Evolutionary conservation across 768 basidiomycete genomes (phyloP).

Genomic region (Suillus lakei): DNA sequence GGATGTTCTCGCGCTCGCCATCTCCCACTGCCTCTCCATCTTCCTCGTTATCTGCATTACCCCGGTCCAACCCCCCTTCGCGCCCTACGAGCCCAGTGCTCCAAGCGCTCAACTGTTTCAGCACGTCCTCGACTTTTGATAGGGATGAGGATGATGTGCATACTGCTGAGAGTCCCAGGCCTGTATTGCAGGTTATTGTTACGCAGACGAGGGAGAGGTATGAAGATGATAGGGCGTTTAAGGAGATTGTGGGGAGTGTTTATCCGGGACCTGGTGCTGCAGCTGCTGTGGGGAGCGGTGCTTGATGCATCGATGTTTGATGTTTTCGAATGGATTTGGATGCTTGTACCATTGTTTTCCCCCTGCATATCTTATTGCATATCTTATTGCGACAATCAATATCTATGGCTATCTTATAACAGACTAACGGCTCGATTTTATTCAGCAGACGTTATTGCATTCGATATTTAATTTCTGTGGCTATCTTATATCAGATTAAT

Average conservation of each 20-base stretch:
- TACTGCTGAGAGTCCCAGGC: slow-evolving; percentile 8
- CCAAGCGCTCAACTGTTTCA: slow-evolving; percentile 41
- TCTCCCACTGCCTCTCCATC: slow-evolving; percentile 36
- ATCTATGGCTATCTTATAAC: neutral
- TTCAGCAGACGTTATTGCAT: neutral
- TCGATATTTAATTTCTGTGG: neutral
- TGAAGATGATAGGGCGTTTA: slow-evolving; percentile 38
- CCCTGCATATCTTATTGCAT: slow-evolving; percentile 4
- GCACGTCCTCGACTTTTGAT: slow-evolving; percentile 35
- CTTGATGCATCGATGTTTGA: neutral
- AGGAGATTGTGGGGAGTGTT: slow-evolving; percentile 34
- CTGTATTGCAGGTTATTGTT: slow-evolving; percentile 37
- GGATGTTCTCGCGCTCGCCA: slow-evolving; percentile 11
- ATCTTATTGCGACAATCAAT: neutral
- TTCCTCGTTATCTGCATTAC: slow-evolving; percentile 30
- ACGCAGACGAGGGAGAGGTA: slow-evolving; percentile 41
- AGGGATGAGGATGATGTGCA: slow-evolving; percentile 33
- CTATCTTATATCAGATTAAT: neutral
- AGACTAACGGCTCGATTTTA: neutral
- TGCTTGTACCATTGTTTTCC: neutral
- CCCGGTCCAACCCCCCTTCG: slow-evolving; percentile 20
- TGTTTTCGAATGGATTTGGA: neutral
- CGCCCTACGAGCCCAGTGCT: slow-evolving; percentile 32
- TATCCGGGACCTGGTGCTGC: slow-evolving; percentile 25
- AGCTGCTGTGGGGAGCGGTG: neutral